Evolutionary conservation across 1,284 basidiomycete species (phyloP).

Genomic region (Mycena sp.): DNA sequence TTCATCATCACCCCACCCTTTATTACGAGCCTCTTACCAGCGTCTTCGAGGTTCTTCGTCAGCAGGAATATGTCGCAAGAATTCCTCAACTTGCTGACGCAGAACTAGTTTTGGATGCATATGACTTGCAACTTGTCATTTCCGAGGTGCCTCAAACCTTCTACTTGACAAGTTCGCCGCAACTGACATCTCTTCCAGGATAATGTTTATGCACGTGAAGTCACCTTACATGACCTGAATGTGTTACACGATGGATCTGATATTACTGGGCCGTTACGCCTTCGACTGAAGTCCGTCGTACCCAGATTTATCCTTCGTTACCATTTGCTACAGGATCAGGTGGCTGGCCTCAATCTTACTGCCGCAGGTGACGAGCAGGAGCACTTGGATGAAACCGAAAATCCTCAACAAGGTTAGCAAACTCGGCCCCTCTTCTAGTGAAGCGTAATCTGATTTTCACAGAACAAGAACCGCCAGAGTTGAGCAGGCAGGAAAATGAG

Average conservation of each 20-base stretch:
- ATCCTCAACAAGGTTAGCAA: neutral
- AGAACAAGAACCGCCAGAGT: slow-evolving; percentile 7
- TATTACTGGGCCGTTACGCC: slow-evolving; percentile 69
- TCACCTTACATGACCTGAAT: slow-evolving; percentile 77
- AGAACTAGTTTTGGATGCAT: slow-evolving; percentile 74
- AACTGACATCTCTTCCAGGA: slow-evolving; percentile 57
- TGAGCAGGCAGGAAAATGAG: neutral
- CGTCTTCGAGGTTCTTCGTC: slow-evolving; percentile 74
- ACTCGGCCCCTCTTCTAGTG: neutral
- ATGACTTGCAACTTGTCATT: slow-evolving; percentile 68
- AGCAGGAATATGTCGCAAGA: slow-evolving; percentile 60
- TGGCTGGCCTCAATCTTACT: slow-evolving; percentile 54
- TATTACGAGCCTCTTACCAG: slow-evolving; percentile 77
- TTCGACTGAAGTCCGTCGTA: slow-evolving; percentile 58
- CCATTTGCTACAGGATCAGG: slow-evolving; percentile 67
- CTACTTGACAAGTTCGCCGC: neutral
- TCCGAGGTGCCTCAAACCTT: slow-evolving; percentile 63
- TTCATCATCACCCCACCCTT: slow-evolving; percentile 69
- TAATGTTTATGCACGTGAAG: slow-evolving; percentile 75
- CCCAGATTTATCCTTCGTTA: slow-evolving; percentile 78
- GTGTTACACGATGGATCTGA: slow-evolving; percentile 74
- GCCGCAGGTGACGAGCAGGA: slow-evolving; percentile 35
- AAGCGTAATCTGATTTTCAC: neutral
- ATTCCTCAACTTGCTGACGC: slow-evolving; percentile 59
- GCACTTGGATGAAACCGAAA: neutral